phyloP scores from a whole-genome alignment of 495 filamentous ascomycete genomes.

The Bacidia gigantensis region DNA sequence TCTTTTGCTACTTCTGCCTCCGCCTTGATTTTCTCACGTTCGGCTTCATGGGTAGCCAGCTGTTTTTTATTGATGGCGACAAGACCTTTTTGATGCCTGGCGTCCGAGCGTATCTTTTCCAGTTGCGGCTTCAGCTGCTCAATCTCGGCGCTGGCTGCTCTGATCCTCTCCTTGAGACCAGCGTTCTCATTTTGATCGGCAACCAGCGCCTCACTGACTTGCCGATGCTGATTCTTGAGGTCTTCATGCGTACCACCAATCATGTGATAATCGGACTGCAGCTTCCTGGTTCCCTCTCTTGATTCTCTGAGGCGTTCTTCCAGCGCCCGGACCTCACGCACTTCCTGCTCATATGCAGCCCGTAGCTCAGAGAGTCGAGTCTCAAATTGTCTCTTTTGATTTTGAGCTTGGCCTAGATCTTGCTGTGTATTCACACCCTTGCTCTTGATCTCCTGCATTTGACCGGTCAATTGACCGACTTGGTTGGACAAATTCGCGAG shows the following conservation, averaged over 20 bases:
- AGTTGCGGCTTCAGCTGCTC: slow-evolving; percentile 70
- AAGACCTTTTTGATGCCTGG: slow-evolving; percentile 85
- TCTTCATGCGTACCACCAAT: slow-evolving; percentile 74
- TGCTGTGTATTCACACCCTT: slow-evolving; percentile 66
- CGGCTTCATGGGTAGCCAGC: slow-evolving; percentile 71
- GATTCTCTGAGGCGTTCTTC: slow-evolving; percentile 68
- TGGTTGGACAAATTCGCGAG: slow-evolving; percentile 96
- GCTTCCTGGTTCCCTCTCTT: slow-evolving; percentile 65
- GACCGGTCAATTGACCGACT: slow-evolving; percentile 72
- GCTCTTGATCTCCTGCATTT: slow-evolving; percentile 82
- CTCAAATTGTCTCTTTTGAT: slow-evolving; percentile 88
- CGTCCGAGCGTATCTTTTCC: slow-evolving; percentile 78
- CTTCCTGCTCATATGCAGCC: slow-evolving; percentile 81
- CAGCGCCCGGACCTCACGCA: slow-evolving; percentile 66
- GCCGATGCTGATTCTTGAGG: slow-evolving; percentile 68
- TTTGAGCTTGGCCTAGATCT: slow-evolving; percentile 59
- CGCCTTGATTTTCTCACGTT: slow-evolving; percentile 67
- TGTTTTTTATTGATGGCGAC: slow-evolving; percentile 98
- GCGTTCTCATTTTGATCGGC: slow-evolving; percentile 82
- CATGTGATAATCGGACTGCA: slow-evolving; percentile 67
- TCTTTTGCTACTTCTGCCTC: slow-evolving; percentile 59
- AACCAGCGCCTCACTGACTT: slow-evolving; percentile 58
- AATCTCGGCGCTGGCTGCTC: slow-evolving; percentile 66
- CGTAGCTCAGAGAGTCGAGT: slow-evolving; percentile 70
- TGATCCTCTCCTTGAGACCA: slow-evolving; percentile 74